phyloP scores from a whole-genome alignment of 23 red algal genomes.

The Gracilaria caudata region DNA sequence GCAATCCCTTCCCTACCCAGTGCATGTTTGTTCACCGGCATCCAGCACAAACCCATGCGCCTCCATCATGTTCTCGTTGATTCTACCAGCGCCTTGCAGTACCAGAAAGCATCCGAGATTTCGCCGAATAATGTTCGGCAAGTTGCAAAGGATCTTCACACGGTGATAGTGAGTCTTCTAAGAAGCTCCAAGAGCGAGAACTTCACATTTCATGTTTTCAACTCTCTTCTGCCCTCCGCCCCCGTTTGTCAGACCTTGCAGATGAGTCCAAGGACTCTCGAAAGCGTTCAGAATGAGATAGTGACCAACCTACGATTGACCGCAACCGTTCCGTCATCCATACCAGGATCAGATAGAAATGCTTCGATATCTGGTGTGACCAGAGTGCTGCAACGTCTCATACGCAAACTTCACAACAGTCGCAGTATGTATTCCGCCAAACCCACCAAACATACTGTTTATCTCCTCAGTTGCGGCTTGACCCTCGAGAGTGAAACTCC shows the following conservation, averaged over 20 bases:
- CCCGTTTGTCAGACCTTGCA: not conserved
- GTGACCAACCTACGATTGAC: slow-evolving; percentile 1
- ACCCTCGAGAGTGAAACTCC: not conserved
- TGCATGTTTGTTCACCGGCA: slow-evolving; percentile 11
- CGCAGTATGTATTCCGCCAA: slow-evolving; percentile 12
- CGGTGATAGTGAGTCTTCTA: slow-evolving; percentile 7
- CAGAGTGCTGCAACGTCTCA: slow-evolving; percentile 9
- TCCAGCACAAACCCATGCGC: not conserved
- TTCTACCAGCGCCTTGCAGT: not conserved
- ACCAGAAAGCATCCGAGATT: not conserved
- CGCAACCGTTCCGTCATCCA: not conserved
- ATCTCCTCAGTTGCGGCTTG: not conserved
- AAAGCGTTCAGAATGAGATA: slow-evolving; percentile 10
- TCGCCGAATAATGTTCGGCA: not conserved
- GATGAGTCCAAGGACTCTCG: slow-evolving; percentile 13
- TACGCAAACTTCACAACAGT: not conserved
- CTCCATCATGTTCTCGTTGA: slow-evolving; percentile 29
- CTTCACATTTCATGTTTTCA: slow-evolving; percentile 18
- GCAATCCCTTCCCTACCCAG: not conserved
- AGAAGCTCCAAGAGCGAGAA: not conserved
- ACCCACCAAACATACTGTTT: not conserved
- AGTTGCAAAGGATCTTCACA: slow-evolving; percentile 6
- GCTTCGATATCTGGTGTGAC: not conserved
- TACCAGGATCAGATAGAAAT: not conserved
- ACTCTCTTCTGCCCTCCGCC: slow-evolving; percentile 3